Base-by-base conservation (phyloP, 108 stramenopile genomes). In the Tribonema minus region DNA sequence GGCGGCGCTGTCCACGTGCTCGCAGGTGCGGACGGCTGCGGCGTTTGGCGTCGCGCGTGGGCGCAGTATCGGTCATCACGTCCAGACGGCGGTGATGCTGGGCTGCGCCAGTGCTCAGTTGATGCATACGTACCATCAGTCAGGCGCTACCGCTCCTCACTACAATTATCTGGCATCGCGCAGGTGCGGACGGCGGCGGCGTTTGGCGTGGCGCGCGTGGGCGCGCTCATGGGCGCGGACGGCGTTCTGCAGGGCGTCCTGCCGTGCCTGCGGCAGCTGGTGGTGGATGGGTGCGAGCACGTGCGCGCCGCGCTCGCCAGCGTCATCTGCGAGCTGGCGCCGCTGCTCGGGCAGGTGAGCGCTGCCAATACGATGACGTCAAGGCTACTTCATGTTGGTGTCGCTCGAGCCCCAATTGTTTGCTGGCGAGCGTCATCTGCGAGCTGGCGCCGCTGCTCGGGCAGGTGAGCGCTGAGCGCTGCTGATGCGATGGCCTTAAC, bases 131-230 rank as follows among this genome's bases (percentile, higher is more conserved):
- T 20, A 54, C 20, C 46, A 54, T 20, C 46, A 54, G 46, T 54
- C 46, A 54, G 15, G 9, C 15, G 9, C 46, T 15, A 54, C 46
- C 9, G 46, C 46, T 15, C 20, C 46, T 54, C 46, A 54, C 46
- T 54, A 20, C 20, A 15, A 54, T 20, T 54, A 54, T 54, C 20
- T 20, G 46, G 9, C 20, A 54, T 20, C 46, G 20, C 27, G 7
- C 93, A 97, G 81, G 97, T 98, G 26, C 73, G 96, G 54, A 93
- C 94, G 0, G 94, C 94, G 1, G 97, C 97, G 2, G 92, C 94
- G 0, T 79, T 86, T 25, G 84, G 76, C 58, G 94, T 94, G 9
- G 91, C 94, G 1, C 59, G 39, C 29, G 60, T 75, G 58, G 60
- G 41, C 46, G 34, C 37, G 39, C 58, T 65, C 27, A 62, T 85